Conservation (phyloP, 805 yeast species). For the Cephaloascus albidus region DNA sequence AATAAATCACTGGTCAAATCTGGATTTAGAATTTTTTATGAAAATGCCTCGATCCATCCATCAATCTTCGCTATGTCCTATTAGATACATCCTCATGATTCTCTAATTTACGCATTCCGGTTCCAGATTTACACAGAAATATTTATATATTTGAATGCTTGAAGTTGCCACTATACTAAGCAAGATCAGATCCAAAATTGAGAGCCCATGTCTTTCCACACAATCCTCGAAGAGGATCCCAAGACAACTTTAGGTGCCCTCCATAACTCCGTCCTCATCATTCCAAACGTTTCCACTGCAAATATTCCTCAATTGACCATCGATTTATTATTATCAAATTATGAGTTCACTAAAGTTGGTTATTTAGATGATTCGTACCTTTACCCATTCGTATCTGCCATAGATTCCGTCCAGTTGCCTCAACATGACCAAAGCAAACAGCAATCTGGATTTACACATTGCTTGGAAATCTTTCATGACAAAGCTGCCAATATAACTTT, state of each 20-base stretch:
- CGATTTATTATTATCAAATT: slow-evolving; percentile 66
- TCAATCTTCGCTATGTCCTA: too few species aligned
- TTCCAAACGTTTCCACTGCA: slow-evolving; percentile 82
- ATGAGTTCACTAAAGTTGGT: slow-evolving; percentile 40
- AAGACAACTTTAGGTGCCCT: too few species aligned
- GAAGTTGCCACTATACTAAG: too few species aligned
- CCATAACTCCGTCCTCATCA: slow-evolving; percentile 36
- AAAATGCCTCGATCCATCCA: too few species aligned
- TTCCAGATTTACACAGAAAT: too few species aligned
- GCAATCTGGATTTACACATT: slow-evolving; percentile 39
- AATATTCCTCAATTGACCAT: slow-evolving; percentile 80
- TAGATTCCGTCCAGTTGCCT: slow-evolving; percentile 33
- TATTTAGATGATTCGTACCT: slow-evolving; percentile 50
- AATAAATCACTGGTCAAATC: too few species aligned
- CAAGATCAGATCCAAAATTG: too few species aligned
- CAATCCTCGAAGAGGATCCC: too few species aligned
- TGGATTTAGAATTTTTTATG: not conserved
- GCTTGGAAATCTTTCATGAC: slow-evolving; percentile 55
- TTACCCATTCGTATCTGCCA: slow-evolving; percentile 81
- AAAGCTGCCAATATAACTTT: slow-evolving; percentile 33
- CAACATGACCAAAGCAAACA: slow-evolving; percentile 6
- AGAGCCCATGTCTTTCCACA: too few species aligned
- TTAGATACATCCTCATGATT: too few species aligned
- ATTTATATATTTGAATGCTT: too few species aligned
- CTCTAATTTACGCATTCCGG: too few species aligned